phyloP scores from a whole-genome alignment of 371 early-diverging fungal genomes.

The Mortierella sp. region DNA sequence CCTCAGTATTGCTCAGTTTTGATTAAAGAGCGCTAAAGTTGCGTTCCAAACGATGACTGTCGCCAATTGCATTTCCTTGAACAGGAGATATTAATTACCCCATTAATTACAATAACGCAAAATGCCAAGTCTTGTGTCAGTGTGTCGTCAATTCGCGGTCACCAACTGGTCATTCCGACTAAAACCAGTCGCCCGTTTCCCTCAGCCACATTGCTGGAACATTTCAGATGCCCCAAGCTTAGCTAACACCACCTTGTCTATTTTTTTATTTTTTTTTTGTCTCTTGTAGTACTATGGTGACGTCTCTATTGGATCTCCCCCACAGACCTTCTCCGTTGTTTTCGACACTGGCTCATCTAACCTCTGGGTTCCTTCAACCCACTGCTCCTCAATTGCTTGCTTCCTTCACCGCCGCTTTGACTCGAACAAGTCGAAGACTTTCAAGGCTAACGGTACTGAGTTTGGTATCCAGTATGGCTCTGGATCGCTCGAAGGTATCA shows the following conservation, averaged over 20 bases:
- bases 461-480: constrained; percentile 94
- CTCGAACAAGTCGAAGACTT: constrained; percentile 76
- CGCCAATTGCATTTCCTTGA: too few relatives aligned
- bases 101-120: too few relatives aligned
- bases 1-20: too few relatives aligned
- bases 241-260: background rate
- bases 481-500: constrained; percentile 93
- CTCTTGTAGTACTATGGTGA: constrained; percentile 85
- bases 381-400: constrained; percentile 95
- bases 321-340: constrained; percentile 92
- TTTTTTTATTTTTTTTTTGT: background rate
- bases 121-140: constrained; percentile 1
- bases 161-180: background rate
- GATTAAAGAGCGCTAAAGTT: too few relatives aligned
- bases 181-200: too few relatives aligned
- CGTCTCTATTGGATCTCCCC: constrained; percentile 85
- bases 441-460: constrained; percentile 88
- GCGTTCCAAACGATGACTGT: too few relatives aligned
- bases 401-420: constrained; percentile 92
- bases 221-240: background rate
- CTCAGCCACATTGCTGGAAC: too few relatives aligned
- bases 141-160: constrained; percentile 2
- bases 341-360: constrained; percentile 97
- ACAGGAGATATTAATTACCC: too few relatives aligned
- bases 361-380: constrained; percentile 96